Evolutionary conservation across 805 yeast genomes (phyloP), one percentile per base, ranked within the genome.

Genomic region (Ogataea zsoltii): DNA sequence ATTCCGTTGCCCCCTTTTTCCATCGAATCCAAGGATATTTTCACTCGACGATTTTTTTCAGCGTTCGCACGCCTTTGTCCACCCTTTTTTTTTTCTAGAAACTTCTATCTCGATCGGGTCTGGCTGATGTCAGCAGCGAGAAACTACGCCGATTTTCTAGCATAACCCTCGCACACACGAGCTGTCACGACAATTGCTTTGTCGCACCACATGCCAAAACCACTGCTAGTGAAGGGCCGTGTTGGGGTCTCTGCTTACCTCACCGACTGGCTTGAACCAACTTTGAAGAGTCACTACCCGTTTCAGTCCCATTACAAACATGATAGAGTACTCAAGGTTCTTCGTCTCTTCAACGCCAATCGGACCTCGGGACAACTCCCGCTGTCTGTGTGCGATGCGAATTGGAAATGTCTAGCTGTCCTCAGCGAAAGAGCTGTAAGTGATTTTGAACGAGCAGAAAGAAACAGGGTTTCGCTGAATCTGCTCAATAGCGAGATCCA

Each of bases 351-450:
- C 44, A 37, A 31, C 35, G 34, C 16, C 14, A 17, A 21, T 28
- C 36, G 19, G 38, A 33, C 28, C 23, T 29, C 37, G 23, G 38
- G 15, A 10, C 45, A 41, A 16, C 41, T 57, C 12, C 49, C 53
- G 7, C 21, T 58, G 9, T 40, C 43, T 14, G 23, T 53, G 15
- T 53, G 58, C 25, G 63, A 58, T 41, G 48, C 58, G 9, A 49
- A 49, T 16, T 34, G 42, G 42, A 44, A 42, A 37, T 44, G 51
- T 7, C 42, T 57, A 10, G 60, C 49, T 3, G n/a, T 49, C 4
- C 25, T 54, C 2, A 45, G 45, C 2, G 38, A 45, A 1, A 25
- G 36, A 9, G 53, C 61, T 2, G 45, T 58, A 11, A 28, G 50
- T 1, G 37, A 44, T 1, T 50, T 54, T 33, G 61, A 58, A 44